These are phyloP conservation scores for Yamadazyma friedrichii DNA, from an alignment of 1,139 yeast species.

Conservation along the genomic window DNA sequence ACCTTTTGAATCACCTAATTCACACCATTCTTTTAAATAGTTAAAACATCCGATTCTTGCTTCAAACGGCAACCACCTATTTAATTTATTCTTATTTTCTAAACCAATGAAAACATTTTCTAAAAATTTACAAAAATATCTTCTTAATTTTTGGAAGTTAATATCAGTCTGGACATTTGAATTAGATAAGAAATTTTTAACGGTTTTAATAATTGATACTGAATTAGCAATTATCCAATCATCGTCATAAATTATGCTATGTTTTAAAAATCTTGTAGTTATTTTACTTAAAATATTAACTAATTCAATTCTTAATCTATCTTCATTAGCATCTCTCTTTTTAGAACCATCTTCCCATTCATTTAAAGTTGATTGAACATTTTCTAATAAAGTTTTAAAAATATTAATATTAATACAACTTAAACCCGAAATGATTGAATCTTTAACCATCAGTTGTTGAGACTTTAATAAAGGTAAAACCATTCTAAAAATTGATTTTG, in stretches of 20 bases:
- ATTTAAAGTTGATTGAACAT: constrained; percentile 61
- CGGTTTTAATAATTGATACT: constrained; percentile 61
- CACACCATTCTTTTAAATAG: constrained; percentile 91
- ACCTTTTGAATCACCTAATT: constrained; percentile 66
- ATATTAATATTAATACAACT: constrained; percentile 90
- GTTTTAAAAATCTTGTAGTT: constrained; percentile 62
- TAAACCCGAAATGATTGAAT: constrained; percentile 82
- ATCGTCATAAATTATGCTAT: constrained; percentile 56
- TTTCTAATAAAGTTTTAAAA: constrained; percentile 77
- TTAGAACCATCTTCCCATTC: constrained; percentile 51
- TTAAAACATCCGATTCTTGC: constrained; percentile 83
- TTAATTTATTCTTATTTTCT: constrained; percentile 38
- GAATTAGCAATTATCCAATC: constrained; percentile 68
- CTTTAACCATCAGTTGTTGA: constrained; percentile 69
- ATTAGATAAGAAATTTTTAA: constrained; percentile 60
- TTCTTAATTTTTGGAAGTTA: constrained; percentile 72
- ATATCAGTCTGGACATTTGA: constrained; percentile 63
- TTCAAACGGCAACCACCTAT: constrained; percentile 74
- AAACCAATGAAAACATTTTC: constrained; percentile 65
- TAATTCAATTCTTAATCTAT: constrained; percentile 68
- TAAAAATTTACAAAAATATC: constrained; percentile 77
- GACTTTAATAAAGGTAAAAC: constrained; percentile 79
- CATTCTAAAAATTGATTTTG: constrained; percentile 84
- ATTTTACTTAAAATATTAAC: constrained; percentile 72
- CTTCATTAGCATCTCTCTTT: constrained; percentile 38